phyloP scores from a whole-genome alignment of 75 land plant genomes.

The Gnetum montanum region DNA sequence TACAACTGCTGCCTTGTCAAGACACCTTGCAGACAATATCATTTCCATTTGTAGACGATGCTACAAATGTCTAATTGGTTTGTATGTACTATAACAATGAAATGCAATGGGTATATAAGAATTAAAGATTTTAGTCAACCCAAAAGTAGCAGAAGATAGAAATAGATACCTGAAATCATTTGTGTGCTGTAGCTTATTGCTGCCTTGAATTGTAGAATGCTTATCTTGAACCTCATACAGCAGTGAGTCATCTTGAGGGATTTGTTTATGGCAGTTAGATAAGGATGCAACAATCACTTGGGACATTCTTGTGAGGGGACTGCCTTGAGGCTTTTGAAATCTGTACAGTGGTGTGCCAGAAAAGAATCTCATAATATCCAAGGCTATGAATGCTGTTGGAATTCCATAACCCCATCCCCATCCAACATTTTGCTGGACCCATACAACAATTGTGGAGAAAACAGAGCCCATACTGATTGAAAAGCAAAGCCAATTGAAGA shows the following conservation, averaged over 20 bases:
- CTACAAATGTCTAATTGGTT: too few species aligned
- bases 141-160: too few species aligned
- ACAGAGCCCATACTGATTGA: slow-evolving; percentile 66
- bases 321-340: slow-evolving; percentile 74
- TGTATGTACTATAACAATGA: too few species aligned
- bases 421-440: slow-evolving; percentile 66
- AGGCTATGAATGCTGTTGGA: slow-evolving; percentile 53
- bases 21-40: slow-evolving; percentile 29
- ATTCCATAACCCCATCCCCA: slow-evolving; percentile 79
- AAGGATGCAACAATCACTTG: slow-evolving; percentile 78
- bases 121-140: too few species aligned
- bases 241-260: slow-evolving; percentile 29
- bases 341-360: slow-evolving; percentile 53
- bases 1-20: slow-evolving; percentile 45
- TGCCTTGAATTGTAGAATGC: slow-evolving; percentile 63
- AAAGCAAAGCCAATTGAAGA: slow-evolving; percentile 34
- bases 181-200: slow-evolving; percentile 63
- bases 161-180: slow-evolving; percentile 55
- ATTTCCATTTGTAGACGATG: too few species aligned
- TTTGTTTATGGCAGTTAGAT: slow-evolving; percentile 30
- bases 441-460: slow-evolving; percentile 50
- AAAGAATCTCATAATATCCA: slow-evolving; percentile 55
- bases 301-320: slow-evolving; percentile 59
- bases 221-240: slow-evolving; percentile 51
- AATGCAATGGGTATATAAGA: too few species aligned